Evolutionary conservation across 2,329 filamentous ascomycete species (phyloP).

Genomic region (Septoria petroselini): DNA sequence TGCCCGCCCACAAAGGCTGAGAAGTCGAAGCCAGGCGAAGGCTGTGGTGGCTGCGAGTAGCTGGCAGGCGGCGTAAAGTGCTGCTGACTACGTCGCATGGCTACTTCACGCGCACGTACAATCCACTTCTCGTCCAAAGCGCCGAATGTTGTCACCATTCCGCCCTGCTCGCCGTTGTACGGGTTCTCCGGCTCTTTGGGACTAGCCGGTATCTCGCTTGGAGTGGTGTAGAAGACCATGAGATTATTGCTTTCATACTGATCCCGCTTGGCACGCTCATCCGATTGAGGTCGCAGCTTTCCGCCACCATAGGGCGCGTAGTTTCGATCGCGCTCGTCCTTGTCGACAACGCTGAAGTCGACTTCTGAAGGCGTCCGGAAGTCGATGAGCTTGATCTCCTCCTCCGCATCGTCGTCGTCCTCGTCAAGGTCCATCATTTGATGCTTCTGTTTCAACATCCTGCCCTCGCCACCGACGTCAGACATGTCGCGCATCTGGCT

Average conservation of each 20-base stretch:
- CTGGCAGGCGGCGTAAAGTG: not conserved
- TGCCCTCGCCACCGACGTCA: constrained; percentile 65
- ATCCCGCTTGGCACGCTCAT: constrained; percentile 45
- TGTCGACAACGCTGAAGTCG: constrained; percentile 45
- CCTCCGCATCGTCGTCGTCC: constrained; percentile 58
- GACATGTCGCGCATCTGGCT: constrained; percentile 69
- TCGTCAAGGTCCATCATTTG: constrained; percentile 65
- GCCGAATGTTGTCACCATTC: constrained; percentile 40
- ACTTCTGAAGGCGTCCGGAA: constrained; percentile 42
- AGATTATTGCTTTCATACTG: constrained; percentile 47
- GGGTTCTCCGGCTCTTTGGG: constrained; percentile 47
- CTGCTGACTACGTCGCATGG: constrained; percentile 17
- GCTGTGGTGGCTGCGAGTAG: constrained; percentile 7
- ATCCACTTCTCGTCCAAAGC: constrained; percentile 33
- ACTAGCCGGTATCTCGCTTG: constrained; percentile 47
- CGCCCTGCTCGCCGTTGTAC: constrained; percentile 32
- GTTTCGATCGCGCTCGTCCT: constrained; percentile 44
- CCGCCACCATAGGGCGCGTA: constrained; percentile 49
- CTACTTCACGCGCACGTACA: constrained; percentile 22
- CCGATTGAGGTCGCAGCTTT: constrained; percentile 39
- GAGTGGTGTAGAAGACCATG: constrained; percentile 47
- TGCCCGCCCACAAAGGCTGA: constrained; percentile 7
- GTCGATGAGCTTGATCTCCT: constrained; percentile 49
- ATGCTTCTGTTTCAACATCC: constrained; percentile 55
- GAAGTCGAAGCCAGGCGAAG: constrained; percentile 17